A percentile compares a stretch with the other conserved stretches of the same genome.
Conservation (phyloP, 805 yeast species). For the Scheffersomyces ergatensis region DNA sequence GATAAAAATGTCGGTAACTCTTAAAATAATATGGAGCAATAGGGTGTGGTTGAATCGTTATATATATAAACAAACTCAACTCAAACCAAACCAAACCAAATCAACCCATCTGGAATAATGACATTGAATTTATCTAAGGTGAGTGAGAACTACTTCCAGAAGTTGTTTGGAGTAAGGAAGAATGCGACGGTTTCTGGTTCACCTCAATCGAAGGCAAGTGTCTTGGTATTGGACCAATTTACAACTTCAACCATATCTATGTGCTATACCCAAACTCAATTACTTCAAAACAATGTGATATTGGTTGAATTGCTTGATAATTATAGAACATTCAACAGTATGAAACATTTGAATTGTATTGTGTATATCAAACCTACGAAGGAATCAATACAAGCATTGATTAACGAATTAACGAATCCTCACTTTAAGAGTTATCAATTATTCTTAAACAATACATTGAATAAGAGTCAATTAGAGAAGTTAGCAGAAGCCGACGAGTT, state of each 20-base stretch:
- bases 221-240: constrained; percentile 71
- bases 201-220: constrained; percentile 48
- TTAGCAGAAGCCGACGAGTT: constrained; percentile 88
- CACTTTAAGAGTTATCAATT: constrained; percentile 76
- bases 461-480: constrained; percentile 77
- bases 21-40: too few relatives aligned
- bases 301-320: constrained; percentile 60
- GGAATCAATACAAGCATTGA: constrained; percentile 56
- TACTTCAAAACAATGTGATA: constrained; percentile 80
- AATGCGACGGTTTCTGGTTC: constrained; percentile 3
- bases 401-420: constrained; percentile 72
- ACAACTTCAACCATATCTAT: constrained; percentile 87
- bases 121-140: constrained; percentile 25
- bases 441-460: constrained; percentile 72
- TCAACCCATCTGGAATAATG: constrained; percentile 9
- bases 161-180: constrained; percentile 22
- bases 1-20: too few relatives aligned
- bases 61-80: too few relatives aligned
- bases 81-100: too few relatives aligned
- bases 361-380: constrained; percentile 74
- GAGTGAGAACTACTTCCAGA: constrained; percentile 28
- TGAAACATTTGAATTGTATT: constrained; percentile 72
- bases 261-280: constrained; percentile 82
- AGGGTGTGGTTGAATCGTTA: too few relatives aligned
- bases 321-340: constrained; percentile 62